phyloP scores from a whole-genome alignment of 139 green algal genomes.

The Chlorella sp. region DNA sequence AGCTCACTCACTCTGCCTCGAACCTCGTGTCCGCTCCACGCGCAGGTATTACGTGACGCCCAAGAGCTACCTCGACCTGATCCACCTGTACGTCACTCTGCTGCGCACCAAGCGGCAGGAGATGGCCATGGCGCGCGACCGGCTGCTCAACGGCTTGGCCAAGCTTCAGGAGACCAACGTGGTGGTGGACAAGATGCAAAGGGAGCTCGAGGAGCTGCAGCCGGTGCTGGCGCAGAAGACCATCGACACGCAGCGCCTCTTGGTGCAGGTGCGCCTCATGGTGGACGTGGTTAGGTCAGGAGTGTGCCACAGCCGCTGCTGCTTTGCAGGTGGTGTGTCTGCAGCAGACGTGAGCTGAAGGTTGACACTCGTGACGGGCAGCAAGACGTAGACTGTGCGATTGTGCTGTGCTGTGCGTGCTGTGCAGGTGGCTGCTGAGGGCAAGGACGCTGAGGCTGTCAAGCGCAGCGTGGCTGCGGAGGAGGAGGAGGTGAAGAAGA shows the following conservation, averaged over 20 bases:
- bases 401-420: background rate
- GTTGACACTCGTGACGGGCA: too few species aligned
- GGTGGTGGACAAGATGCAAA: constrained; percentile 72
- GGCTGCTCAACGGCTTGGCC: constrained; percentile 68
- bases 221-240: constrained; percentile 72
- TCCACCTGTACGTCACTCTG: constrained; percentile 66
- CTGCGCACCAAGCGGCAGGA: constrained; percentile 39
- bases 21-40: background rate
- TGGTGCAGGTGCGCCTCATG: constrained; percentile 49
- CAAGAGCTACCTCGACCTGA: constrained; percentile 80
- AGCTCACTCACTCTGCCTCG: background rate
- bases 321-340: too few species aligned
- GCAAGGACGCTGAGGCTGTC: constrained; percentile 55
- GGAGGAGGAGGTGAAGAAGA: constrained; percentile 47
- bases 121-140: constrained; percentile 41
- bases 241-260: constrained; percentile 48
- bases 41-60: constrained; percentile 74
- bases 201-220: constrained; percentile 59
- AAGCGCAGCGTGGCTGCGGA: constrained; percentile 51
- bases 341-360: too few species aligned
- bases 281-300: too few species aligned
- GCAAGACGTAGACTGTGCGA: too few species aligned
- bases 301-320: too few species aligned
- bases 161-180: constrained; percentile 76
- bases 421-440: constrained; percentile 37